phyloP scores from a whole-genome alignment of 139 green algal genomes.

The Penium margaritaceum region DNA sequence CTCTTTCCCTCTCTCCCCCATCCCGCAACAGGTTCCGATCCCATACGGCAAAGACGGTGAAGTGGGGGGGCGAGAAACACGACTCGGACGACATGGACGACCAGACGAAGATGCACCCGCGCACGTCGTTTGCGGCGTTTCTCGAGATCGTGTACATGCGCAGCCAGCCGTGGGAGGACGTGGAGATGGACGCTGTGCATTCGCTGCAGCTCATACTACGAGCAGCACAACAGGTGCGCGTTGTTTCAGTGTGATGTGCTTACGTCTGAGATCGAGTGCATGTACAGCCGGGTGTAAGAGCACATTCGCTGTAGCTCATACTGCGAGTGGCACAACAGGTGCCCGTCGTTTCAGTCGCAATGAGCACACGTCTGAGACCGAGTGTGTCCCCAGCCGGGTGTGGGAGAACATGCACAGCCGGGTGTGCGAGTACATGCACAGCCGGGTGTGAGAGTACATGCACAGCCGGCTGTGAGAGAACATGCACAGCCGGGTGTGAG shows the following conservation, averaged over 20 bases:
- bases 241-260: neutral
- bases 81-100: slow-evolving; percentile 7
- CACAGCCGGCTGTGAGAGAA: too few relatives aligned
- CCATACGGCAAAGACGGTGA: slow-evolving; percentile 26
- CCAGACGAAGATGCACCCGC: slow-evolving; percentile 24
- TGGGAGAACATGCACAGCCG: neutral
- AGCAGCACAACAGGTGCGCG: neutral
- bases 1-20: neutral
- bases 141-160: slow-evolving; percentile 26
- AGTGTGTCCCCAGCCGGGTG: slow-evolving; percentile 27
- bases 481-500: too few relatives aligned
- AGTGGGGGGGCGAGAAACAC: slow-evolving; percentile 19
- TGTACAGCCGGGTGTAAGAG: slow-evolving; percentile 12
- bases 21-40: slow-evolving; percentile 39
- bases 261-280: slow-evolving; percentile 21
- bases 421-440: slow-evolving; percentile 30
- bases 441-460: too few relatives aligned
- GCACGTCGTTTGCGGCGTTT: slow-evolving; percentile 34
- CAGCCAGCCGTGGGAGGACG: slow-evolving; percentile 36
- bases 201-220: slow-evolving; percentile 40
- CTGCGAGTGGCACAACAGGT: too few relatives aligned
- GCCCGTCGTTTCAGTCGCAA: too few relatives aligned
- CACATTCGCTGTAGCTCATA: slow-evolving; percentile 39
- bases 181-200: slow-evolving; percentile 40
- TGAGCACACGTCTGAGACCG: slow-evolving; percentile 19